A percentile compares a stretch with the other conserved stretches of the same genome.
phyloP scores from a whole-genome alignment of 768 basidiomycete genomes.

The Dacryopinax spathularia region DNA sequence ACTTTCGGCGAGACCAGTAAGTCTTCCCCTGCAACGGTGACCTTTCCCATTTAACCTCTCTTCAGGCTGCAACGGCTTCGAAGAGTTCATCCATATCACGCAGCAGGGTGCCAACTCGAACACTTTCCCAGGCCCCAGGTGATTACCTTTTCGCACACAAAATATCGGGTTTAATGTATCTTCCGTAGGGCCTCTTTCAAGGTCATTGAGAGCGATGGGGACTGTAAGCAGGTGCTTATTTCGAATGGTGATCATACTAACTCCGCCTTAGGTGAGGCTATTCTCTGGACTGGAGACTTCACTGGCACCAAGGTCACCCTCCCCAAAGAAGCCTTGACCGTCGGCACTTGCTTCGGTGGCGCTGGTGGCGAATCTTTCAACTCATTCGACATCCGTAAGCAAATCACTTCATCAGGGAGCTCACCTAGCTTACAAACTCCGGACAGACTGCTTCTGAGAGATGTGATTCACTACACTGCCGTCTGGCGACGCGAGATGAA shows the following conservation, averaged over 20 bases:
- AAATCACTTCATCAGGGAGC: neutral
- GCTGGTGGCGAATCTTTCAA: neutral
- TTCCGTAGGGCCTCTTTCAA: neutral
- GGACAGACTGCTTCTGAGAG: neutral
- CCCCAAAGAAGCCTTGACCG: neutral
- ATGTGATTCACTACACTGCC: too few species aligned
- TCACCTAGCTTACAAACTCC: neutral
- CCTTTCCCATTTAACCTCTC: neutral
- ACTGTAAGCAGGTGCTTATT: neutral
- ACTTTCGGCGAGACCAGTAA: neutral
- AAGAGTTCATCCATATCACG: neutral
- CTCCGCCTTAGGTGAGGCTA: neutral
- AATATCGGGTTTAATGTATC: neutral
- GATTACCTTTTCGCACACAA: neutral
- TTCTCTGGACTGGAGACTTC: neutral
- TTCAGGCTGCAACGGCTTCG: neutral
- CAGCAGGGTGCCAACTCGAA: neutral
- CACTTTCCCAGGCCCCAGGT: neutral
- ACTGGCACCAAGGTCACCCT: neutral
- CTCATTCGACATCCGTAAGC: neutral
- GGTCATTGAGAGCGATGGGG: neutral
- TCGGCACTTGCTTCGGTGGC: neutral
- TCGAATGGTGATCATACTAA: too few species aligned
- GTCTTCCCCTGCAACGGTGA: neutral
- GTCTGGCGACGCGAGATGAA: too few species aligned